Evolutionary conservation across 208 protist species (phyloP).

Genomic region (Lotmaria passim): DNA sequence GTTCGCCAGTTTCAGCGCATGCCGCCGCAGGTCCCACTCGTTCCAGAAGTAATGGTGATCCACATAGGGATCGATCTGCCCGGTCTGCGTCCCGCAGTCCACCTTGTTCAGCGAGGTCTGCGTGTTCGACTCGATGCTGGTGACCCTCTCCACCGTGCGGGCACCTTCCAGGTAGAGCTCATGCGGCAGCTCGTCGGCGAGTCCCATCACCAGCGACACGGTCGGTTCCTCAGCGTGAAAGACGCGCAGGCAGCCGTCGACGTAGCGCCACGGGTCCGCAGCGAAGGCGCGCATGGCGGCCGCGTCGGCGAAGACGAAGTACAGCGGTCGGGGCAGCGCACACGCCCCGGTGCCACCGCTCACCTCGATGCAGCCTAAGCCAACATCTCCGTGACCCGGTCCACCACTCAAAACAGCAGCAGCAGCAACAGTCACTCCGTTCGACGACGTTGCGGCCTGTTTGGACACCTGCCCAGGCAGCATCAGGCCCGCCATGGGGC

Average conservation of each 20-base stretch:
- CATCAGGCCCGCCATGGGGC: slow-evolving; percentile 32
- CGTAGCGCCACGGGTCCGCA: slow-evolving; percentile 49
- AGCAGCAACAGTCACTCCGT: too few species aligned
- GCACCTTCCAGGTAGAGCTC: slow-evolving; percentile 88
- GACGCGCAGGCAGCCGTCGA: slow-evolving; percentile 38
- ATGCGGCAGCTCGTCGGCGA: slow-evolving; percentile 53
- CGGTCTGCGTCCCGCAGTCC: slow-evolving; percentile 82
- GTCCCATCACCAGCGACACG: slow-evolving; percentile 63
- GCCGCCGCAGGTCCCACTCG: slow-evolving; percentile 92
- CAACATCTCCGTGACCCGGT: slow-evolving; percentile 5
- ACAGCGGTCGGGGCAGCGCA: slow-evolving; percentile 43
- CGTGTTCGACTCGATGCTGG: slow-evolving; percentile 5
- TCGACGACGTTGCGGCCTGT: not conserved
- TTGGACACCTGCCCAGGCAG: slow-evolving; percentile 40
- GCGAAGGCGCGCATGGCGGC: slow-evolving; percentile 54
- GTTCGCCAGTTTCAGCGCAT: slow-evolving; percentile 91
- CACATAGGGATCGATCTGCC: slow-evolving; percentile 85
- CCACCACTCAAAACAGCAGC: not conserved
- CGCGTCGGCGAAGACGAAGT: slow-evolving; percentile 54
- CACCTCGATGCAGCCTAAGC: slow-evolving; percentile 56
- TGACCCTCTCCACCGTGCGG: slow-evolving; percentile 33
- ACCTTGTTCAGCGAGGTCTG: not conserved
- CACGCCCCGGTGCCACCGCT: slow-evolving; percentile 35
- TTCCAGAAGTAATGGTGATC: slow-evolving; percentile 93
- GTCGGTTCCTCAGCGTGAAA: slow-evolving; percentile 49